These are phyloP conservation scores for Ascochyta clinopodiicola DNA, from an alignment of 2,329 filamentous ascomycete genomes.

Conservation along the genomic window DNA sequence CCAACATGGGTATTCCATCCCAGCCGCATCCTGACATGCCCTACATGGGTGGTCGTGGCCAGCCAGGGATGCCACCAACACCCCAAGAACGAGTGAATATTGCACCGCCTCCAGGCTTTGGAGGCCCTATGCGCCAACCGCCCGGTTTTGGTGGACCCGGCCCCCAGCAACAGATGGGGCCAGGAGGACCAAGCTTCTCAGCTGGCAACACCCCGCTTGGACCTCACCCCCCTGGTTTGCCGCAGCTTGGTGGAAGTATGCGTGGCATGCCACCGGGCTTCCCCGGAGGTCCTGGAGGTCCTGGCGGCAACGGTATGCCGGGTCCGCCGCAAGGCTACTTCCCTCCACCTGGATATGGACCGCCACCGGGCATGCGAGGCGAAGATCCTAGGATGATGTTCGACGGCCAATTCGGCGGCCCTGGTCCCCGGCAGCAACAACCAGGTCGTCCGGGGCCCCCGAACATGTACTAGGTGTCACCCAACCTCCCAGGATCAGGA, in stretches of 20 bases:
- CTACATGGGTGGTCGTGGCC: constrained; percentile 42
- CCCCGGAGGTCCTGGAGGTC: constrained; percentile 27
- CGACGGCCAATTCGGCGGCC: constrained; percentile 44
- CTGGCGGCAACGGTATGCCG: constrained; percentile 40
- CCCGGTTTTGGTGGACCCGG: constrained; percentile 41
- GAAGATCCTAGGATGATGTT: constrained; percentile 49
- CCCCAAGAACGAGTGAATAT: constrained; percentile 47
- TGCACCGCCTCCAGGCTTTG: constrained; percentile 46
- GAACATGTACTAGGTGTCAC: constrained; percentile 38
- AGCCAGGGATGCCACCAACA: constrained; percentile 46
- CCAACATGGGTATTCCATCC: constrained; percentile 52
- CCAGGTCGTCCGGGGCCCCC: constrained; percentile 38
- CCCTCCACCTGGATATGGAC: constrained; percentile 41
- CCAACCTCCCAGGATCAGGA: background rate
- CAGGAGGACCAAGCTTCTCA: constrained; percentile 42
- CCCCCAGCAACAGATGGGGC: constrained; percentile 41
- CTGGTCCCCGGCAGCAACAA: constrained; percentile 34
- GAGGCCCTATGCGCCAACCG: constrained; percentile 46
- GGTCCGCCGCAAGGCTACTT: constrained; percentile 47
- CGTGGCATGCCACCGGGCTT: constrained; percentile 33
- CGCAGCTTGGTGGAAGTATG: constrained; percentile 37
- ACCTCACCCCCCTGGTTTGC: constrained; percentile 46
- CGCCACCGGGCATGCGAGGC: constrained; percentile 40
- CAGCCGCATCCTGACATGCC: constrained; percentile 46
- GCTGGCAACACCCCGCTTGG: constrained; percentile 48